Percentiles rank a stretch among this genome's conserved stretches.
Conservation (phyloP, 441 rosid species). For the Brassica hybrid region DNA sequence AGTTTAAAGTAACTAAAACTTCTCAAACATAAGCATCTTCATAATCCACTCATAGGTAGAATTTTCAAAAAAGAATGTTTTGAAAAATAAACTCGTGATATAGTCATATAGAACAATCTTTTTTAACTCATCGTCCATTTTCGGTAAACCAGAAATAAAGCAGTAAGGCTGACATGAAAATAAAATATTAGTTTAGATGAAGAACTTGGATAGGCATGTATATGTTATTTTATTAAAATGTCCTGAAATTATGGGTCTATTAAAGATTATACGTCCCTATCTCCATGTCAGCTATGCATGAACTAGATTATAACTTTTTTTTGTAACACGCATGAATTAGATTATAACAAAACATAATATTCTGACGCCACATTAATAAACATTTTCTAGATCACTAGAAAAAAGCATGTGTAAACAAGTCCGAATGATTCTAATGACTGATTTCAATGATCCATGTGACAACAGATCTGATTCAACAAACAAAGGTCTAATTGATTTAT, state of each 20-base stretch:
- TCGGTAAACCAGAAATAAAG: constrained; percentile 23
- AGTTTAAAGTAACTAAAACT: not conserved
- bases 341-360: constrained; percentile 26
- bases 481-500: constrained; percentile 8
- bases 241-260: constrained; percentile 44
- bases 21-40: constrained; percentile 9
- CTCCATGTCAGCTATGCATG: constrained; percentile 56
- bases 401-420: constrained; percentile 30
- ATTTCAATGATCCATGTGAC: not conserved
- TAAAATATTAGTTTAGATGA: constrained; percentile 15
- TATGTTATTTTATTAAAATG: constrained; percentile 12
- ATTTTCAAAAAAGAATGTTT: not conserved
- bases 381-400: constrained; percentile 17
- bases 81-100: not conserved
- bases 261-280: constrained; percentile 43
- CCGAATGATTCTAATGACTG: constrained; percentile 13
- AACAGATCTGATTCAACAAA: constrained; percentile 26
- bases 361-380: constrained; percentile 39
- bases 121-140: not conserved
- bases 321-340: constrained; percentile 41
- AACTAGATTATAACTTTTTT: constrained; percentile 19
- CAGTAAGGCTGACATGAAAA: constrained; percentile 30
- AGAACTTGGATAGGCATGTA: constrained; percentile 23
- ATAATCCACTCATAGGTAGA: not conserved
- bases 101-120: not conserved